Percentiles rank a stretch among this genome's conserved stretches.
phyloP scores from a whole-genome alignment of 768 basidiomycete species.

The Termitomyces heimii region DNA sequence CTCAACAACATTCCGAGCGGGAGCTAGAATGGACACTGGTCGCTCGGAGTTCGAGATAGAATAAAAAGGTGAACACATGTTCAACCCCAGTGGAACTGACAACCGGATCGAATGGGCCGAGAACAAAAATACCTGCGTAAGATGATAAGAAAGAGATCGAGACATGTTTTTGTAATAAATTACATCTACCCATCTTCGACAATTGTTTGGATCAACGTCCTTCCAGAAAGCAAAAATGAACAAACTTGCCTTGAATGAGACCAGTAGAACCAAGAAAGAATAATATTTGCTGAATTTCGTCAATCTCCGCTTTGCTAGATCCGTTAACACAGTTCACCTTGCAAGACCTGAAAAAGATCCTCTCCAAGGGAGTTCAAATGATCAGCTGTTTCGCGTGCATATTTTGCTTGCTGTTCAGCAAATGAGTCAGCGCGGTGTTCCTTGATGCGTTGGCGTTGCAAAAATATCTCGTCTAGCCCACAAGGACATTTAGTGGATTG shows the following conservation, averaged over 20 bases:
- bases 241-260: constrained; percentile 57
- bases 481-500: background rate
- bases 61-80: constrained; percentile 60
- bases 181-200: constrained; percentile 68
- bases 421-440: constrained; percentile 52
- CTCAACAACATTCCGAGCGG: constrained; percentile 58
- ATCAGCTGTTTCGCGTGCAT: constrained; percentile 46
- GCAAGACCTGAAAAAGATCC: constrained; percentile 51
- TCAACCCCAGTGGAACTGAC: constrained; percentile 62
- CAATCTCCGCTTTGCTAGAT: background rate
- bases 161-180: constrained; percentile 4
- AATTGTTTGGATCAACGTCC: constrained; percentile 6
- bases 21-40: constrained; percentile 51
- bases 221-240: background rate
- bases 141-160: constrained; percentile 3
- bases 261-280: constrained; percentile 72
- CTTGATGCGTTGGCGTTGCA: constrained; percentile 36
- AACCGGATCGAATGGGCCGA: constrained; percentile 54
- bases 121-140: constrained; percentile 48
- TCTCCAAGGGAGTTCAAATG: constrained; percentile 43
- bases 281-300: constrained; percentile 42
- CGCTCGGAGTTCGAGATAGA: constrained; percentile 54
- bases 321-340: constrained; percentile 38
- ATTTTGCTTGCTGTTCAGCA: constrained; percentile 57
- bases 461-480: constrained; percentile 47